A percentile compares a stretch with the other conserved stretches of the same genome.
Evolutionary conservation across 371 early-diverging fungal genomes (phyloP).

Genomic region (Syncephalastrum racemosum): DNA sequence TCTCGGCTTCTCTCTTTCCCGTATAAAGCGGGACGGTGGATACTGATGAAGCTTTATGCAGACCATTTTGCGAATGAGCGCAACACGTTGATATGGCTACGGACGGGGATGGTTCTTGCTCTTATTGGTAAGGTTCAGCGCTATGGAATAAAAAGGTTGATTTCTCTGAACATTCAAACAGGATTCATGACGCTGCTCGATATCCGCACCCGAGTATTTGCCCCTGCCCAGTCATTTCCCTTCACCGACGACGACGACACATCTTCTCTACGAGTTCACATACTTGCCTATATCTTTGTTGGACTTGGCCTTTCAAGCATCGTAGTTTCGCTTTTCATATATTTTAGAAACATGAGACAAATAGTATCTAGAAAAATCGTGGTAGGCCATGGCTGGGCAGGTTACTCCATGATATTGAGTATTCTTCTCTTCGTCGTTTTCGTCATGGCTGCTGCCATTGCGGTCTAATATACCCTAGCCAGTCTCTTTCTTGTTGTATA

Average conservation of each 20-base stretch:
- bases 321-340: constrained; percentile 23
- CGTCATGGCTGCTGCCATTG: constrained; percentile 33
- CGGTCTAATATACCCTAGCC: too few relatives aligned
- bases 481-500: too few relatives aligned
- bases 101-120: constrained; percentile 32
- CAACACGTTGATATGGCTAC: constrained; percentile 39
- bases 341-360: constrained; percentile 32
- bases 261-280: constrained; percentile 15
- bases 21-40: too few relatives aligned
- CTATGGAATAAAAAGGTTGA: neutral
- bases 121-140: constrained; percentile 26
- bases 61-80: constrained; percentile 46
- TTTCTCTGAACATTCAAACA: constrained; percentile 7
- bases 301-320: constrained; percentile 33
- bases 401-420: constrained; percentile 25
- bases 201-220: constrained; percentile 30
- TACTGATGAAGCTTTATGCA: too few relatives aligned
- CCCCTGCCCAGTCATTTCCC: constrained; percentile 35
- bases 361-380: constrained; percentile 25
- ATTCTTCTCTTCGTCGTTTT: constrained; percentile 34
- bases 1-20: too few relatives aligned
- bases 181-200: constrained; percentile 40
- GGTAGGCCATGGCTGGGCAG: constrained; percentile 39
- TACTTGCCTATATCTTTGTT: constrained; percentile 34
- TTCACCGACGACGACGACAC: constrained; percentile 27